Evolutionary conservation across 352 stramenopile genomes (phyloP), one percentile per base, ranked within the genome.

Genomic region (Aphanomyces stellatus): DNA sequence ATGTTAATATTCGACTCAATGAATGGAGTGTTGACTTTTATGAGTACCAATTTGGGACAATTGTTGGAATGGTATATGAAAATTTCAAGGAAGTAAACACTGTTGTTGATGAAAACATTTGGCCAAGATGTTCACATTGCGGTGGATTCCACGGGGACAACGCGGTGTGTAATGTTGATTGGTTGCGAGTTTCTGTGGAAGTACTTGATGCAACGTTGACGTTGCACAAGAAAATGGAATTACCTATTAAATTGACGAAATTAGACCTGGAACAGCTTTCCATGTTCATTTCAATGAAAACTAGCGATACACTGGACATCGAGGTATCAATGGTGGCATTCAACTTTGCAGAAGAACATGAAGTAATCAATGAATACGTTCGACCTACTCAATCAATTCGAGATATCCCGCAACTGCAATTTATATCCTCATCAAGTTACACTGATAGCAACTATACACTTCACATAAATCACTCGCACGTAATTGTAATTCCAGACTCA

Each of bases 11-110:
- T 53, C 80, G 74, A 11, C 28, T 95, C 41, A 93, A 93, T 33
- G 87, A 95, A 55, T 69, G 93, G 28, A 93, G 81, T 56, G 71
- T 95, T 25, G 79, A 79, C 25, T 73, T 80, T 15, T 77, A 65
- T 0, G 67, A 73, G 19, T 75, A 88, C 30, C 83, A 93, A 65
- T 95, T 93, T 63, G 73, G 61, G 17, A 86, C 76, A 6, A 70
- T 93, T 8, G 68, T 93, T 33, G 85, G 82, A n/a, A 79, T 88
- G 55, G 90, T 93, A 28, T 93, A 87, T 55, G 87, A 95, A 51
- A 95, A 95, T 48, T 92, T 95, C 72, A 82, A 86, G 41, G 87
- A 95, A 71, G 71, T 85, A 7, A 88, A 82, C 2, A 80, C 72
- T 24, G 75, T 87, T 53, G 81, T 95, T 1, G 72, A 85, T 34